These are phyloP conservation scores for Achlya hypogyna DNA, from an alignment of 352 stramenopile species.

Conservation along the genomic window DNA sequence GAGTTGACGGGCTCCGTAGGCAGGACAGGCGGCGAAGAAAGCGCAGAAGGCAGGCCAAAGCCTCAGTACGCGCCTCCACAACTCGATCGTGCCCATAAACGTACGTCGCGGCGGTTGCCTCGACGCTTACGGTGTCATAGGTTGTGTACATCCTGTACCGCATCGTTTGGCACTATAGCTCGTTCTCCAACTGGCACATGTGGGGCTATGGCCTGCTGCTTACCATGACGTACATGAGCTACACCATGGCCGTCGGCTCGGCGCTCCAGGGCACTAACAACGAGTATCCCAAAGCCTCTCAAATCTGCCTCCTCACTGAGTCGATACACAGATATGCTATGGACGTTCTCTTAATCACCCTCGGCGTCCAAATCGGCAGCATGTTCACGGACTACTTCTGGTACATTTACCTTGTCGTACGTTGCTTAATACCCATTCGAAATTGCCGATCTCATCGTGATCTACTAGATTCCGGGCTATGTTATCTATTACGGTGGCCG, in stretches of 20 bases:
- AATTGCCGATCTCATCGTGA: no score
- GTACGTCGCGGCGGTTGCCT: conserved; percentile 22
- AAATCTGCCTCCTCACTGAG: background rate
- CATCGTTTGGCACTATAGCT: conserved; percentile 59
- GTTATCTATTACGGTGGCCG: conserved; percentile 69
- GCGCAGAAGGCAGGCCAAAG: conserved; percentile 54
- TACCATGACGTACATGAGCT: conserved; percentile 62
- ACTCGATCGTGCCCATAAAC: conserved; percentile 76
- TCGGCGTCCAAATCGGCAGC: conserved; percentile 67
- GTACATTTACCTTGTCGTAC: conserved; percentile 66
- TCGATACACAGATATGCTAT: conserved; percentile 49
- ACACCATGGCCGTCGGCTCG: conserved; percentile 69
- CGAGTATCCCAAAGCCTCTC: conserved; percentile 36
- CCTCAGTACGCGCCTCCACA: conserved; percentile 59
- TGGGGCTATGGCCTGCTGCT: conserved; percentile 57
- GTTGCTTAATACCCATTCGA: conserved; percentile 11
- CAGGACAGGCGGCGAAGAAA: conserved; percentile 81
- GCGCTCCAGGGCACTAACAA: conserved; percentile 66
- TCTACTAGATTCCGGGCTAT: conserved; percentile 60
- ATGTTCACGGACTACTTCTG: conserved; percentile 84
- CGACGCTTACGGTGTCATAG: conserved; percentile 16
- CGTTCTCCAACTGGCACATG: conserved; percentile 60
- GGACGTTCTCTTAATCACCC: conserved; percentile 74
- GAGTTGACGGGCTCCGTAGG: conserved; percentile 38
- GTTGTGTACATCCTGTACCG: conserved; percentile 65